Evolutionary conservation across 371 early-diverging fungal species (phyloP), one percentile per base, ranked within the genome.

Genomic region (Zychaea mexicana): DNA sequence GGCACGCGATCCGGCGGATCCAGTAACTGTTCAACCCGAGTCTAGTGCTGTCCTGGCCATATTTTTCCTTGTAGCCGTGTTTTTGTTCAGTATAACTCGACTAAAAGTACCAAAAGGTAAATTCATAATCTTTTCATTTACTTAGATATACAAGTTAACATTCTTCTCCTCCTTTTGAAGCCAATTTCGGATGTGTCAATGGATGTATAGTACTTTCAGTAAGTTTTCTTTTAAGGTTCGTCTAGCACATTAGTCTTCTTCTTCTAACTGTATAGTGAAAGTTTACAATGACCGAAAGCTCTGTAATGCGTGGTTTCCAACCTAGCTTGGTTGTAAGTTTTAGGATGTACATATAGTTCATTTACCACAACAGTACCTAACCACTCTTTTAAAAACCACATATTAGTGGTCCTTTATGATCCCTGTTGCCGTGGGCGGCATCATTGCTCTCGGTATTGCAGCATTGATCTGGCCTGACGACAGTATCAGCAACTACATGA

Each of bases 381-480:
- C 31, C 31, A 15, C 8, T 31, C 15, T 52, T 15, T 22, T 28
- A 27, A 17, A 24, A 4, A 49, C 24, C 12, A 24, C 38, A 22
- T 46, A 5, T n/a, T 57, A 79, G 80, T 80, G 81, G 81, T 2
- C 33, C 3, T 75, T 75, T 62, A 46, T 80, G n/a, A 66, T 38
- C 26, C 81, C 81, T 1, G 63, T 77, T 36, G 73, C 70, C 6
- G 27, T 71, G 0, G 73, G 76, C 33, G 81, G 72, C 22, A 77
- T 61, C 6, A 58, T 77, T 39, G 65, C 71, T 13, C 33, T 80
- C 9, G 75, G 69, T 12, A 69, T 80, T 10, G 66, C 77, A 47
- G 67, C 68, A 26, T 26, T 77, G 9, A 56, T 80, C 22, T 80
- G 81, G 81, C 81, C 81, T 17, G 81, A 77, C 17, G 76, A 80